Percentiles rank a stretch among this genome's conserved stretches.
These are phyloP conservation scores for Fusarium aywerte DNA, from an alignment of 2,329 filamentous ascomycete genomes.

Conservation along the genomic window DNA sequence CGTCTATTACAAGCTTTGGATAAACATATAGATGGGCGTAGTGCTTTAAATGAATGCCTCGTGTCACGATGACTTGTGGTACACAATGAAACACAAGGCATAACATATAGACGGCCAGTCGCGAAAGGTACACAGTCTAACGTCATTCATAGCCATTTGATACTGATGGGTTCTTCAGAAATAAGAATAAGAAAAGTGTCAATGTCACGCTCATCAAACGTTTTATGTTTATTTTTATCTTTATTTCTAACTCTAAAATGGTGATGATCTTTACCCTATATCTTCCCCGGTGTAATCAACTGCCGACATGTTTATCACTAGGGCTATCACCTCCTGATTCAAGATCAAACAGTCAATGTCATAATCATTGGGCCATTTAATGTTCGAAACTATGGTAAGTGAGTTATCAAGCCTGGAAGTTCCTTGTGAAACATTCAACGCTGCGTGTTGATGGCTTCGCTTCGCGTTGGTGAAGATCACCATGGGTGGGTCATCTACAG, in stretches of 20 bases:
- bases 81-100: not conserved
- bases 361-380: not conserved
- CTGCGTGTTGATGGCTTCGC: slow-evolving; percentile 1
- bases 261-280: slow-evolving; percentile 9
- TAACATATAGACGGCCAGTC: not conserved
- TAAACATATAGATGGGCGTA: not conserved
- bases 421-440: not conserved
- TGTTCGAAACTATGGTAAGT: not conserved
- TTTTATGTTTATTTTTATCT: slow-evolving; percentile 24
- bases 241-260: not conserved
- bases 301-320: slow-evolving; percentile 2
- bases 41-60: not conserved
- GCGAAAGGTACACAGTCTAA: not conserved
- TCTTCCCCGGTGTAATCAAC: not conserved
- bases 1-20: not conserved
- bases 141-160: not conserved
- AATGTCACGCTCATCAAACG: not conserved
- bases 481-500: not conserved
- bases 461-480: slow-evolving; percentile 5
- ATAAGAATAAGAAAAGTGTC: not conserved
- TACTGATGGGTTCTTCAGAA: not conserved
- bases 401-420: not conserved
- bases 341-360: not conserved
- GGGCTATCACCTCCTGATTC: slow-evolving; percentile 1
- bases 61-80: not conserved